Evolutionary conservation across 2,329 filamentous ascomycete species (phyloP).

Genomic region (Epichloe glyceriae): DNA sequence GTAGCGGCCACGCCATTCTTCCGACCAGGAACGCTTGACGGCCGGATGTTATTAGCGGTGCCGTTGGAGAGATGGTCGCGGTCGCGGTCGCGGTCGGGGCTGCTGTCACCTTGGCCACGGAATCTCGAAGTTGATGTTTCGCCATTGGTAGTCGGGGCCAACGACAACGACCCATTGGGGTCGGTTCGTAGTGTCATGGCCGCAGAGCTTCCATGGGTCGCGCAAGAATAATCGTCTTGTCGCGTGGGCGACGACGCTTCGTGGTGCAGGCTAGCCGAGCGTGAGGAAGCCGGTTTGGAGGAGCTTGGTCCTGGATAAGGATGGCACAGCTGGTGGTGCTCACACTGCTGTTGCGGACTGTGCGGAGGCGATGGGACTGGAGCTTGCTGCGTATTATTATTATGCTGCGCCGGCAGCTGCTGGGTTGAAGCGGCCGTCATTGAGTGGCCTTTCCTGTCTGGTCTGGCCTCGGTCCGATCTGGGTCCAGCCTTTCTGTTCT

Average conservation of each 20-base stretch:
- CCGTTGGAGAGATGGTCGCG: slow-evolving; percentile 16
- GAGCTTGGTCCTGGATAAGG: slow-evolving; percentile 11
- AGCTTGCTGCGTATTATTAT: not conserved
- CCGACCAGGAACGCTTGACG: slow-evolving; percentile 32
- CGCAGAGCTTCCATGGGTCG: slow-evolving; percentile 12
- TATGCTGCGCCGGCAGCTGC: slow-evolving; percentile 2
- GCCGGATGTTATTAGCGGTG: slow-evolving; percentile 23
- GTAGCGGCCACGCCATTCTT: slow-evolving; percentile 20
- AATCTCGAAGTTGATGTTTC: slow-evolving; percentile 18
- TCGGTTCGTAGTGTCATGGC: slow-evolving; percentile 22
- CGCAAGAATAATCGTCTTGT: slow-evolving; percentile 10
- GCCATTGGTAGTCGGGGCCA: slow-evolving; percentile 16
- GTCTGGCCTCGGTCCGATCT: not conserved
- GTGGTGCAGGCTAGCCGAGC: slow-evolving; percentile 7
- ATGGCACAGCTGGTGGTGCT: slow-evolving; percentile 2
- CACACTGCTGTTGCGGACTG: slow-evolving; percentile 4
- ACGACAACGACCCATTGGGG: slow-evolving; percentile 18
- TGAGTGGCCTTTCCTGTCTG: not conserved
- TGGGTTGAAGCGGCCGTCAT: not conserved
- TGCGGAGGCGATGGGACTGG: not conserved
- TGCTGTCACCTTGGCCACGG: slow-evolving; percentile 16
- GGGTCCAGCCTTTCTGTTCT: not conserved
- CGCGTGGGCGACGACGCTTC: slow-evolving; percentile 12
- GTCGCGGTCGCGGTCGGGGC: slow-evolving; percentile 17
- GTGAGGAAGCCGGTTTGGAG: slow-evolving; percentile 11